Conservation (phyloP, 352 stramenopile species). For the Peronospora destructor region DNA sequence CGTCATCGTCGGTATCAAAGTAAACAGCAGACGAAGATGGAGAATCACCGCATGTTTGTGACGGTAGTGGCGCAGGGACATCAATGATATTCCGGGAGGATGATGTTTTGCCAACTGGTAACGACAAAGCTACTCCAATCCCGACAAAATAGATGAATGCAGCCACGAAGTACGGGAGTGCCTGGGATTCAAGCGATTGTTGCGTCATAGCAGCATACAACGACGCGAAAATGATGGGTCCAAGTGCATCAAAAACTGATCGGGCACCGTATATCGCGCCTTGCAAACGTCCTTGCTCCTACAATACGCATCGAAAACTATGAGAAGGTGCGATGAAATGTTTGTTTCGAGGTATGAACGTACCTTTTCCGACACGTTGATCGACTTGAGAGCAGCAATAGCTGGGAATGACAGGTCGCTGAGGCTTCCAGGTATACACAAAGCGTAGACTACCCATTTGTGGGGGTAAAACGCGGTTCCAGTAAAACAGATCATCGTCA, state of each 20-base stretch:
- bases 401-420: slow-evolving; percentile 61
- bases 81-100: slow-evolving; percentile 7
- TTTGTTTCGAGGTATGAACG: not conserved
- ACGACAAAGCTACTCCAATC: slow-evolving; percentile 36
- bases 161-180: slow-evolving; percentile 56
- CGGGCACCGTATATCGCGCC: slow-evolving; percentile 66
- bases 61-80: slow-evolving; percentile 25
- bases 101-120: slow-evolving; percentile 25
- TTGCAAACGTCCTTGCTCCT: slow-evolving; percentile 74
- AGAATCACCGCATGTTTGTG: slow-evolving; percentile 32
- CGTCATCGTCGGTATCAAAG: slow-evolving; percentile 45
- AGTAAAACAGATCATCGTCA: slow-evolving; percentile 36
- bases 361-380: slow-evolving; percentile 46
- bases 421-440: slow-evolving; percentile 35
- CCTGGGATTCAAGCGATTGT: slow-evolving; percentile 33
- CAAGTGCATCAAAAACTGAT: slow-evolving; percentile 54
- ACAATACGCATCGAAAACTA: not conserved
- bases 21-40: slow-evolving; percentile 30
- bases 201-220: slow-evolving; percentile 55
- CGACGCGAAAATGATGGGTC: slow-evolving; percentile 52
- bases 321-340: not conserved
- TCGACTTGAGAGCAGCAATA: slow-evolving; percentile 30
- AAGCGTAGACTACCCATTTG: slow-evolving; percentile 53
- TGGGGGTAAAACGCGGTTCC: slow-evolving; percentile 49
- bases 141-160: slow-evolving; percentile 41